Percentiles rank a stretch among this genome's conserved stretches.
Conservation (phyloP, 176 grass and related monocot species). For the Ensete glaucum region DNA sequence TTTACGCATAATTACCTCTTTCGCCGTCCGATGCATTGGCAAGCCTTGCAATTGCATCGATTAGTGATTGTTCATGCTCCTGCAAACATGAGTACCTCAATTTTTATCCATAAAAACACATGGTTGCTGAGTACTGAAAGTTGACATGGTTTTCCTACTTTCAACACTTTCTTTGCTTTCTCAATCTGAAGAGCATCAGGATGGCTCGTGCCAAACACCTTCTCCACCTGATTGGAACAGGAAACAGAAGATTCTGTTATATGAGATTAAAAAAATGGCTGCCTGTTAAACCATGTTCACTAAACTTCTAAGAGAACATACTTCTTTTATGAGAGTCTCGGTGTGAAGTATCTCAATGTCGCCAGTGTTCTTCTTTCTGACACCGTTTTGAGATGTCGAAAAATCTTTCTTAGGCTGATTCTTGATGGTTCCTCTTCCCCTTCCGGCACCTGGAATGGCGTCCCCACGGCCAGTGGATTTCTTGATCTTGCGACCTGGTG, state of each 20-base stretch:
- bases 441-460: constrained; percentile 10
- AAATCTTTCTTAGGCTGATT: constrained; percentile 20
- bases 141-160: constrained; percentile 1
- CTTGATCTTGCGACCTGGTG: constrained; percentile 12
- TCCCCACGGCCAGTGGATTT: constrained; percentile 12
- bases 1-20: constrained; percentile 44
- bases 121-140: neutral
- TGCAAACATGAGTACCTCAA: constrained; percentile 15
- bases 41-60: constrained; percentile 85
- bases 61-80: constrained; percentile 92
- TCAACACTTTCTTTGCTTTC: constrained; percentile 20
- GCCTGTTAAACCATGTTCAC: neutral
- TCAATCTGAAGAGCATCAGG: constrained; percentile 15
- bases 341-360: constrained; percentile 24
- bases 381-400: constrained; percentile 10
- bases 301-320: neutral
- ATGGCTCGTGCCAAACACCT: constrained; percentile 9
- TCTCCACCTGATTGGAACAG: constrained; percentile 9
- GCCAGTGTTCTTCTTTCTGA: constrained; percentile 6
- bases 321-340: constrained; percentile 20
- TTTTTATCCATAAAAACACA: neutral
- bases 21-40: constrained; percentile 79
- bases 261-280: neutral
- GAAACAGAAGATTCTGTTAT: neutral
- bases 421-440: constrained; percentile 19